These are phyloP conservation scores for Beauveria varroae DNA, from an alignment of 2,329 filamentous ascomycete species.

Conservation along the genomic window DNA sequence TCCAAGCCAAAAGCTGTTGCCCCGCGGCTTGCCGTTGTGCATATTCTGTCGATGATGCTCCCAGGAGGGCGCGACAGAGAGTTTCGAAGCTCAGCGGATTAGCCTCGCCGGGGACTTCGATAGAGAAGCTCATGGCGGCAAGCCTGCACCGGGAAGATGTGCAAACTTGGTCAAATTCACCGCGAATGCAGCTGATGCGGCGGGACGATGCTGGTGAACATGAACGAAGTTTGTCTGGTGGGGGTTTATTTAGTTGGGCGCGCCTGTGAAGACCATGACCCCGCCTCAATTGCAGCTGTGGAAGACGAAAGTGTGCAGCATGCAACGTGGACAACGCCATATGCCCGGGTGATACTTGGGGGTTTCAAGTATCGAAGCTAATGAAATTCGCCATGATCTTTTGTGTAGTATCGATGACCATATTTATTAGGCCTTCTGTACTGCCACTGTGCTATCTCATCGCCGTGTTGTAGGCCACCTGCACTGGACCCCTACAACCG, in stretches of 20 bases:
- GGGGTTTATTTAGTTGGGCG: conserved; percentile 3
- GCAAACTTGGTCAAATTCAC: not conserved
- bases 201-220: conserved; percentile 3
- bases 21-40: conserved; percentile 58
- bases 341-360: too few relatives aligned
- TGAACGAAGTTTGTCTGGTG: conserved; percentile 8
- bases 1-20: conserved; percentile 58
- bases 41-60: conserved; percentile 55
- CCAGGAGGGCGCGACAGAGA: conserved; percentile 56
- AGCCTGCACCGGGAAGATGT: not conserved
- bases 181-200: not conserved
- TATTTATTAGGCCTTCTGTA: not conserved
- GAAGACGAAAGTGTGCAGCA: not conserved
- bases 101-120: conserved; percentile 78
- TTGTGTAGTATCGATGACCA: not conserved
- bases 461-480: not conserved
- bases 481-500: not conserved
- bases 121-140: conserved; percentile 55
- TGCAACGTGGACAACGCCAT: not conserved
- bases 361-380: too few relatives aligned
- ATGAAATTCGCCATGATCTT: not conserved
- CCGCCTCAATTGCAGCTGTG: not conserved
- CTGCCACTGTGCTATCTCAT: not conserved
- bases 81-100: conserved; percentile 58
- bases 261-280: not conserved